Conservation (phyloP, 371 early-diverging fungal genomes). For the Ordospora colligata region DNA sequence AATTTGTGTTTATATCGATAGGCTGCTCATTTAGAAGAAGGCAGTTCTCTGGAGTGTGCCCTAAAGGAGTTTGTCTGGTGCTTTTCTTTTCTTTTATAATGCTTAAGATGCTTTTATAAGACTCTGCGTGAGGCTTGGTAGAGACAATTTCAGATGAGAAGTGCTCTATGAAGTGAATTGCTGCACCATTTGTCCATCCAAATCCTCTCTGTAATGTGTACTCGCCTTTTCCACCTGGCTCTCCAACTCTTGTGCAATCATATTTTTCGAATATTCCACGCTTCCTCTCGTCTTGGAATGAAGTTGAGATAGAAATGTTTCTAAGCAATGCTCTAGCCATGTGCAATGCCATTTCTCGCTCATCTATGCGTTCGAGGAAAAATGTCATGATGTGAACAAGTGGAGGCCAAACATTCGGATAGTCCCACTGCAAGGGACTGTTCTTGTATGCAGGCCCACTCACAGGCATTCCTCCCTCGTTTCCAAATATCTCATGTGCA, state of each 20-base stretch:
- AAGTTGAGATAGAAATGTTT: constrained; percentile 60
- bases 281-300: constrained; percentile 67
- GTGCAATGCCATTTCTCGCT: constrained; percentile 56
- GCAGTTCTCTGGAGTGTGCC: neutral
- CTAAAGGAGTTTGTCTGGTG: neutral
- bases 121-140: neutral
- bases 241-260: constrained; percentile 64
- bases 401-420: constrained; percentile 71
- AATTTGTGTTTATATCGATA: neutral
- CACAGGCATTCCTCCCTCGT: constrained; percentile 67
- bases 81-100: neutral
- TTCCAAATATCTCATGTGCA: constrained; percentile 43
- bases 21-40: neutral
- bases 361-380: constrained; percentile 31
- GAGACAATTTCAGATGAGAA: constrained; percentile 59
- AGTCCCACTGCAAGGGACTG: constrained; percentile 69
- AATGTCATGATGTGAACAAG: constrained; percentile 56
- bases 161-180: constrained; percentile 65
- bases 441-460: constrained; percentile 55
- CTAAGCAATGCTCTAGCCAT: constrained; percentile 66
- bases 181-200: constrained; percentile 81
- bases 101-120: constrained; percentile 11
- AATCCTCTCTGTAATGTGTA: constrained; percentile 74
- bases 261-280: constrained; percentile 74
- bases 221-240: constrained; percentile 70